These are phyloP conservation scores for Corynascus novoguineensis DNA, from an alignment of 495 filamentous ascomycete genomes.

Conservation along the genomic window DNA sequence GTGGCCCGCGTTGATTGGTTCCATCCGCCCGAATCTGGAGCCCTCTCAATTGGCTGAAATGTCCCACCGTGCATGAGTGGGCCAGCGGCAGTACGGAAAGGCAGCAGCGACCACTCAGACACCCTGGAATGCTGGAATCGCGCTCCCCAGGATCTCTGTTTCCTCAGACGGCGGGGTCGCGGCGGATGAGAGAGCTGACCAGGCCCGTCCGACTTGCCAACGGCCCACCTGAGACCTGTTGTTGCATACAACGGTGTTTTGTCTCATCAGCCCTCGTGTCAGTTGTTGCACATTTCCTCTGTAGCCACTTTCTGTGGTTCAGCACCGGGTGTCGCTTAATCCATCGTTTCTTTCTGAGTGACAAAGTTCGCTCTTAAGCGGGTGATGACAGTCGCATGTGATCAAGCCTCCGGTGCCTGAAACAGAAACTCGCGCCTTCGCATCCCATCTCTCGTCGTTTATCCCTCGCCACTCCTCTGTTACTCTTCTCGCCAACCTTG, in stretches of 20 bases:
- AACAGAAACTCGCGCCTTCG: background rate
- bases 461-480: background rate
- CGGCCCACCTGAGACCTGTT: background rate
- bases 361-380: background rate
- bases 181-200: background rate
- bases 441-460: background rate
- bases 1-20: constrained; percentile 18
- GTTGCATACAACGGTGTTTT: background rate
- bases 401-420: constrained; percentile 5
- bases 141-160: background rate
- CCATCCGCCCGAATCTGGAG: constrained; percentile 24
- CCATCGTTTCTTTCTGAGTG: background rate
- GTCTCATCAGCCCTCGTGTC: background rate
- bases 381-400: constrained; percentile 8
- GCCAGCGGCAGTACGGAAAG: constrained; percentile 15
- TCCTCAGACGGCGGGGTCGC: background rate
- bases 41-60: constrained; percentile 19
- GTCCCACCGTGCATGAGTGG: constrained; percentile 5
- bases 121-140: background rate
- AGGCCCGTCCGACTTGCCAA: too few species aligned
- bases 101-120: background rate
- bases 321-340: background rate
- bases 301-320: background rate
- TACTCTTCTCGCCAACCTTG: background rate
- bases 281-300: background rate